These are phyloP conservation scores for Rhynchosporium graminicola DNA, from an alignment of 2,329 filamentous ascomycete genomes.

Conservation along the genomic window DNA sequence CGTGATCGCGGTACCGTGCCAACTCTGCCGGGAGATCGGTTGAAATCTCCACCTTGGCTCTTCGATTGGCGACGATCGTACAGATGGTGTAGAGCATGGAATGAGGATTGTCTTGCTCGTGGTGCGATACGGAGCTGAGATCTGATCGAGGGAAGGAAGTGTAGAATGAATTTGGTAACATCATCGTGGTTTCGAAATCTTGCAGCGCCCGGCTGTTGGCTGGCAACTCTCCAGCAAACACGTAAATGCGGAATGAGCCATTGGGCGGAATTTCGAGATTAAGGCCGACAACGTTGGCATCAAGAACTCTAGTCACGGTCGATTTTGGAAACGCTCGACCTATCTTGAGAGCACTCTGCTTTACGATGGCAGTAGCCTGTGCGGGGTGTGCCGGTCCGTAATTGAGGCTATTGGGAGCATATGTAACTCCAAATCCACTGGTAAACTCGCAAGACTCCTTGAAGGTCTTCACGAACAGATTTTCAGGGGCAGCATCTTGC, in stretches of 20 bases:
- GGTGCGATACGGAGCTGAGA: constrained; percentile 64
- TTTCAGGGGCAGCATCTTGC: constrained; percentile 52
- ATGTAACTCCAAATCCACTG: constrained; percentile 86
- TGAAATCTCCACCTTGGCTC: constrained; percentile 65
- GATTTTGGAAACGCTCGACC: constrained; percentile 77
- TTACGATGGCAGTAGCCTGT: constrained; percentile 67
- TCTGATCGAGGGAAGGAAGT: constrained; percentile 63
- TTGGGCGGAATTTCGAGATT: constrained; percentile 90
- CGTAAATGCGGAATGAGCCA: constrained; percentile 81
- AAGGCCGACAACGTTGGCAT: constrained; percentile 86
- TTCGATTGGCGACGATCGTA: constrained; percentile 70
- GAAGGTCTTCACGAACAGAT: constrained; percentile 85
- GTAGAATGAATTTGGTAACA: constrained; percentile 74
- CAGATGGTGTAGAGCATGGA: constrained; percentile 78
- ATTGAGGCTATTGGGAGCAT: constrained; percentile 80
- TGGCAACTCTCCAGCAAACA: constrained; percentile 67
- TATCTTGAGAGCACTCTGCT: constrained; percentile 65
- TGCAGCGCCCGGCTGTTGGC: constrained; percentile 23
- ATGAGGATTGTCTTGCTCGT: constrained; percentile 84
- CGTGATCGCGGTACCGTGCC: constrained; percentile 74
- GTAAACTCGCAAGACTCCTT: constrained; percentile 92
- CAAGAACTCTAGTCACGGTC: constrained; percentile 81
- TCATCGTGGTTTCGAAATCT: constrained; percentile 61
- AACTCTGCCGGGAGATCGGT: constrained; percentile 70
- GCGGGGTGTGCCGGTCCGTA: constrained; percentile 76